Evolutionary conservation across 805 yeast species (phyloP), one percentile per base, ranked within the genome.

Genomic region (Clavispora asparagi): DNA sequence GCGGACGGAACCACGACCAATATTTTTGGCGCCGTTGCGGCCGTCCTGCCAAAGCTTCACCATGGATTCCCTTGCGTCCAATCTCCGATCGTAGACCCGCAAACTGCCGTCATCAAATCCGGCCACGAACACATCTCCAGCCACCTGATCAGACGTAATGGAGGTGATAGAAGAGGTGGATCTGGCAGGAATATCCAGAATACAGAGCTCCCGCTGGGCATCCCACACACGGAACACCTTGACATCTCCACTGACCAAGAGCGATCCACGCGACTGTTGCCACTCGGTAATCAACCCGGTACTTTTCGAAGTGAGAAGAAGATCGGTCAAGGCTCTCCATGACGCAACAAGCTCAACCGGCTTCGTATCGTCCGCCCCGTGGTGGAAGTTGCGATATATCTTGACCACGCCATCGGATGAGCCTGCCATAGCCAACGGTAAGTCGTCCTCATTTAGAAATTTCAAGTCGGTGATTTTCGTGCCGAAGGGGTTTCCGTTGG

Each of bases 181-280:
- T 46, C 97, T 76, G 0, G 95, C 95, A 0, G 98, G 97, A 42
- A 94, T 85, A 57, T 90, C 97, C 14, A 81, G 79, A 41, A 87
- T 75, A 59, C 96, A 85, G 43, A 85, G 73, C 60, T 94, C 99
- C 31, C 97, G 73, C 11, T 96, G 94, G 0, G 98, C 98, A 67
- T 94, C 98, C 99, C 99, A 94, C 1, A 91, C 74, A 47, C 96
- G 73, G 45, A 94, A 88, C 23, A 90, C 83, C 57, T 91, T 87
- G 8, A 88, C 96, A 69, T 94, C 98, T 40, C 99, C 99, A 36
- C 96, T 90, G 1, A 87, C 96, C 44, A 92, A 70, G 33, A 94
- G 70, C 0, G 96, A 81, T 0, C 99, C 99, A 49, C 97, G 73
- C 39, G 94, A 85, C 60, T 94, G 99, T 63, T 92, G 98, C 99